Evolutionary conservation across 2,329 filamentous ascomycete species (phyloP), one percentile per base, ranked within the genome.

Genomic region (Colletotrichum paranaense): DNA sequence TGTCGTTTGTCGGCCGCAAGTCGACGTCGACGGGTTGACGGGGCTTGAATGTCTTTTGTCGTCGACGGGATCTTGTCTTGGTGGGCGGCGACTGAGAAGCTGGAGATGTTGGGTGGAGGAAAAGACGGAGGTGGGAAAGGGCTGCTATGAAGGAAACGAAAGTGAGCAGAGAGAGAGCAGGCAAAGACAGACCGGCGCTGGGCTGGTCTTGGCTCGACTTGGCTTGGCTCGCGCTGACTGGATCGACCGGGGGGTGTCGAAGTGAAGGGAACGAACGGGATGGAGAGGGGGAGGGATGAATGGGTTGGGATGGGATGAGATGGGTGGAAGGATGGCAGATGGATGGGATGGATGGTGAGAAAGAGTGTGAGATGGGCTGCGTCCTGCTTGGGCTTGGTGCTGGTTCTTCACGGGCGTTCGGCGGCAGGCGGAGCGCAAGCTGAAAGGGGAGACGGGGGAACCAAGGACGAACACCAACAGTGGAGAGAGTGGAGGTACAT

Each of bases 41-140:
- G 55, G 71, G 52, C 57, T 57, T 57, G 67, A 26, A 38, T 56
- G 16, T 72, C 32, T 73, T 73, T 70, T 70, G 70, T 70, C 70
- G 70, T 73, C 66, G 52, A 38, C 19, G 56, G 66, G 22, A 63
- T n/a, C 38, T 32, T 52, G 35, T 16, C 24, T 62, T 42, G 59
- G 35, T 46, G n/a, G 14, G 42, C 52, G 60, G 66, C 64, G 42
- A 65, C n/a, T 56, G 35, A 53, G 32, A 53, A 71, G 28, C 67
- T 74, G 68, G 53, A 74, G 62, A 62, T 63, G 67, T 72, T 62
- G 55, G 62, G 62, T 67, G 72, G 62, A 73, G 62, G 68, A 58
- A 46, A 16, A 42, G 55, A 62, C 38, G 35, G 32, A 59, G 30
- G 28, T 69, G 66, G 62, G 26, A 52, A 62, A 26, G n/a, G 26